These are phyloP conservation scores for Hapsidospora chrysogenum DNA, from an alignment of 495 filamentous ascomycete species.

Conservation along the genomic window DNA sequence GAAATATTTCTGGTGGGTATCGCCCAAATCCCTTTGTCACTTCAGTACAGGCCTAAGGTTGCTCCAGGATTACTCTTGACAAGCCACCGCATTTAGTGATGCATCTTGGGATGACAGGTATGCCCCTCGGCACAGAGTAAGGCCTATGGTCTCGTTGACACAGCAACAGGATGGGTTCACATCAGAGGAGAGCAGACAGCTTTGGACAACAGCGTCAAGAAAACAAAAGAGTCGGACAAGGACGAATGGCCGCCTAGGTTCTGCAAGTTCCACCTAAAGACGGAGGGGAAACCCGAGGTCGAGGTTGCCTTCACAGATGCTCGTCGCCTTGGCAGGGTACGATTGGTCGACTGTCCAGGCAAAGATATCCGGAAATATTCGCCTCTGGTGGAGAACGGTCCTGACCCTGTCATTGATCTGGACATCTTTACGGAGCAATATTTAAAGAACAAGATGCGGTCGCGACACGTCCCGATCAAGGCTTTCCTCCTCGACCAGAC, in stretches of 20 bases:
- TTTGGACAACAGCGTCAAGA: conserved; percentile 53
- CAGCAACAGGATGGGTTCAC: conserved; percentile 58
- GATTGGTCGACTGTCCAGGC: conserved; percentile 65
- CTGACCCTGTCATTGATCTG: conserved; percentile 77
- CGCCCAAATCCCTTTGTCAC: conserved; percentile 25
- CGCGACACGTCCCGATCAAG: conserved; percentile 71
- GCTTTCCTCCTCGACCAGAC: conserved; percentile 73
- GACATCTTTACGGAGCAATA: conserved; percentile 57
- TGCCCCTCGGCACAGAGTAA: not conserved
- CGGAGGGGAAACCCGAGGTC: conserved; percentile 33
- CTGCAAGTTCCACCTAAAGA: conserved; percentile 70
- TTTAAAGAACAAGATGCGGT: conserved; percentile 47
- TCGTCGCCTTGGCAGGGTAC: conserved; percentile 58
- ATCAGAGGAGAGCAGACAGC: conserved; percentile 58
- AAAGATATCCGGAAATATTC: conserved; percentile 55
- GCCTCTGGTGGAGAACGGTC: conserved; percentile 79
- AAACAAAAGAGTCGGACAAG: conserved; percentile 37
- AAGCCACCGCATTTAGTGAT: conserved; percentile 69
- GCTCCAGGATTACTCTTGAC: conserved; percentile 26
- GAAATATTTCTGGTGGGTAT: conserved; percentile 77
- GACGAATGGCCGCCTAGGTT: conserved; percentile 75
- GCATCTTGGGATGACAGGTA: conserved; percentile 70
- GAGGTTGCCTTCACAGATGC: conserved; percentile 76
- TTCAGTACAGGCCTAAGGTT: not conserved
- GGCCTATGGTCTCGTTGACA: not conserved